Evolutionary conservation across 371 early-diverging fungal species (phyloP).

Genomic region (Apophysomyces ossiformis): DNA sequence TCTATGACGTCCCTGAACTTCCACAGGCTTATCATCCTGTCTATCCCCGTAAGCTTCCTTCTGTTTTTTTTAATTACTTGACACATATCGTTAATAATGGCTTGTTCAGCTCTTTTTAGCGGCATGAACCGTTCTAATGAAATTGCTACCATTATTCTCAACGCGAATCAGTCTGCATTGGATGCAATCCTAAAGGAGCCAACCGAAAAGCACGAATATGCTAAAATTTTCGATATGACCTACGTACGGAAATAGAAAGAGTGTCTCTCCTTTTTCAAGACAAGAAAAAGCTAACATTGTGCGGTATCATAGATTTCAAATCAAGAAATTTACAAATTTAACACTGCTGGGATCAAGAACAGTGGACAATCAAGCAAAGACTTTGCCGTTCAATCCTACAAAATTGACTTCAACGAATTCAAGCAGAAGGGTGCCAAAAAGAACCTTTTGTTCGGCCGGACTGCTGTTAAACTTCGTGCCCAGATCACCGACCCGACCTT

Average conservation of each 20-base stretch:
- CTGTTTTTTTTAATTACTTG: background rate
- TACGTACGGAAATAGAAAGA: slow-evolving; percentile 20
- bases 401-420: slow-evolving; percentile 52
- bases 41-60: slow-evolving; percentile 28
- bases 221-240: slow-evolving; percentile 32
- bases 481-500: slow-evolving; percentile 56
- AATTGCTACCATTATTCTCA: slow-evolving; percentile 56
- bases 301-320: slow-evolving; percentile 31
- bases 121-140: slow-evolving; percentile 44
- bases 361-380: slow-evolving; percentile 64
- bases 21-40: slow-evolving; percentile 47
- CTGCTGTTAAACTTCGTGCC: slow-evolving; percentile 56
- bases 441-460: slow-evolving; percentile 46
- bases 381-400: slow-evolving; percentile 59
- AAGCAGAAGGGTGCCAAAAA: slow-evolving; percentile 30
- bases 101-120: slow-evolving; percentile 29
- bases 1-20: slow-evolving; percentile 38
- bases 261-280: background rate
- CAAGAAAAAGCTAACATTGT: background rate
- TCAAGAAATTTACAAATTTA: slow-evolving; percentile 45
- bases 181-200: slow-evolving; percentile 39
- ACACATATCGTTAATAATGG: background rate
- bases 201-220: slow-evolving; percentile 31
- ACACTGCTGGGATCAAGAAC: slow-evolving; percentile 48
- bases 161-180: slow-evolving; percentile 40